A percentile compares a stretch with the other conserved stretches of the same genome.
These are phyloP conservation scores for Debaryomyces hansenii DNA, from an alignment of 805 yeast species.

Conservation along the genomic window DNA sequence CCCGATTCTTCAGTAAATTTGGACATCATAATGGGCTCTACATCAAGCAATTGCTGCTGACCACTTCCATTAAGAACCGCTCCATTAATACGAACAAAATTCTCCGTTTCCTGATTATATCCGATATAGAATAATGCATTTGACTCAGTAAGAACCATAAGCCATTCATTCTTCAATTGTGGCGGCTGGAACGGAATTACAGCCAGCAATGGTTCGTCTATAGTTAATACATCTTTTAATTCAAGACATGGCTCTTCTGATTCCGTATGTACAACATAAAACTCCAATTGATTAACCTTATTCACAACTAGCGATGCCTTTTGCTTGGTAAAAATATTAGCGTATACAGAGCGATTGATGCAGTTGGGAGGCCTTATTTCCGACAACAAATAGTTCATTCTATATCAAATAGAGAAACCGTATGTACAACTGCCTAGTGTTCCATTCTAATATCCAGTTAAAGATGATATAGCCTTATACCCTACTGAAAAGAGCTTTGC, in stretches of 20 bases:
- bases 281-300: conserved; percentile 14
- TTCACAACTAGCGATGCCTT: conserved; percentile 11
- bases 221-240: conserved; percentile 10
- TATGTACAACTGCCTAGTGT: not conserved
- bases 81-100: conserved; percentile 8
- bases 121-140: conserved; percentile 9
- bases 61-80: conserved; percentile 16
- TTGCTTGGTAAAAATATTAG: conserved; percentile 5
- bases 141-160: conserved; percentile 13
- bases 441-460: no score
- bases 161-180: conserved; percentile 9
- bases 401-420: not conserved
- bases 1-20: conserved; percentile 8
- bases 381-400: conserved; percentile 17
- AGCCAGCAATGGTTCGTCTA: conserved; percentile 13
- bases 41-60: conserved; percentile 23
- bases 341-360: conserved; percentile 11
- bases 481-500: not conserved
- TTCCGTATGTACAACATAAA: conserved; percentile 6
- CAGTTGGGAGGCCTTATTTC: conserved; percentile 17
- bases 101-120: conserved; percentile 4
- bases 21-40: conserved; percentile 16
- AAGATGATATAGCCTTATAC: no score
- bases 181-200: conserved; percentile 10
- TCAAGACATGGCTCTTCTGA: not conserved